Percentiles rank a stretch among this genome's conserved stretches.
These are phyloP conservation scores for Teunomyces kruisii DNA, from an alignment of 805 yeast genomes.

Conservation along the genomic window DNA sequence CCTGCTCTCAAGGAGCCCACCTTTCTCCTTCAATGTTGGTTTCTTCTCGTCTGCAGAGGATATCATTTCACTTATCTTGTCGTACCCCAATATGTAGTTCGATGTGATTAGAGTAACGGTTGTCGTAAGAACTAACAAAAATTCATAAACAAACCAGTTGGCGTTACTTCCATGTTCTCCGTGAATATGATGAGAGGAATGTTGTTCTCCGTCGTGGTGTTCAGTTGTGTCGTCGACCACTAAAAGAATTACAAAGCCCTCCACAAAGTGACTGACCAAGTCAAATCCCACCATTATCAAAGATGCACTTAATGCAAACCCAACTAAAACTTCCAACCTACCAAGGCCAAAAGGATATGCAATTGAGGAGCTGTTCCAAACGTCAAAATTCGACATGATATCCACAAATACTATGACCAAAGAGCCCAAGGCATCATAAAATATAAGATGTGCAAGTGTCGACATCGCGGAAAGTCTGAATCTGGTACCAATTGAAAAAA, in stretches of 20 bases:
- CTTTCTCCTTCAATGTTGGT: constrained; percentile 2
- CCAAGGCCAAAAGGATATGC: constrained; percentile 91
- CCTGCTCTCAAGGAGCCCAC: constrained; percentile 1
- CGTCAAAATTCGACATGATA: constrained; percentile 86
- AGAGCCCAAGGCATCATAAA: constrained; percentile 84
- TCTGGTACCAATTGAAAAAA: constrained; percentile 60
- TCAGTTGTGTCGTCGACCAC: constrained; percentile 29
- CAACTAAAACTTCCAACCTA: constrained; percentile 83
- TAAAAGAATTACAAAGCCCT: constrained; percentile 58
- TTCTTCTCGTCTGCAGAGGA: constrained; percentile 18
- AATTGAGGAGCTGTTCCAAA: constrained; percentile 81
- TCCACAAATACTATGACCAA: constrained; percentile 68
- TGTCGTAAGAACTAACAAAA: constrained; percentile 16
- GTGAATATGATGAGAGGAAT: constrained; percentile 42
- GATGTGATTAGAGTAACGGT: constrained; percentile 33
- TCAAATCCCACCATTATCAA: constrained; percentile 90
- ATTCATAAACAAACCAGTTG: constrained; percentile 32
- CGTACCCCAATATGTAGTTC: constrained; percentile 30
- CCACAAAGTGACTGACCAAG: constrained; percentile 80
- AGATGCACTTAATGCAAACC: constrained; percentile 83
- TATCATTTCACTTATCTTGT: constrained; percentile 35
- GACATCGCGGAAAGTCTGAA: constrained; percentile 60
- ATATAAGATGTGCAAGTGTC: constrained; percentile 81
- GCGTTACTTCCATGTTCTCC: constrained; percentile 19
- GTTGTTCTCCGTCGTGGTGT: constrained; percentile 19